Percentiles rank a stretch among this genome's conserved stretches.
Conservation (phyloP, 2,329 filamentous ascomycete genomes). For the Cladosporium sp. region DNA sequence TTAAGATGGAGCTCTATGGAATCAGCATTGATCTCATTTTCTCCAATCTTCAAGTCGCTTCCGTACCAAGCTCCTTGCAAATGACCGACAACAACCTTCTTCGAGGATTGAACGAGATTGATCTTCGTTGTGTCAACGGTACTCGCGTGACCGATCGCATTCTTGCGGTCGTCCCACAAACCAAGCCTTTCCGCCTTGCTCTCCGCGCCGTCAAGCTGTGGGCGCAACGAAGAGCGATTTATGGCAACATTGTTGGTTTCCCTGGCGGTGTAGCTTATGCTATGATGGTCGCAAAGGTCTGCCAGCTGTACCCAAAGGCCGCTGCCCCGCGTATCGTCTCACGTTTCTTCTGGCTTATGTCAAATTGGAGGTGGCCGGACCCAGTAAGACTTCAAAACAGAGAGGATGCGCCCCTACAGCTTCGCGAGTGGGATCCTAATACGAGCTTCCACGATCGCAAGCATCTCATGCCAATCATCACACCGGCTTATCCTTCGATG, state of each 20-base stretch:
- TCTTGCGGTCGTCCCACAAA: conserved; percentile 79
- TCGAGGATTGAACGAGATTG: conserved; percentile 78
- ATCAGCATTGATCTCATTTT: conserved; percentile 92
- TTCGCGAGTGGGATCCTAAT: conserved; percentile 92
- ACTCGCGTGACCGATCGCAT: conserved; percentile 94
- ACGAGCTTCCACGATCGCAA: conserved; percentile 75
- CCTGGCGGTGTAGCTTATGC: conserved; percentile 97
- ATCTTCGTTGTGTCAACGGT: conserved; percentile 86
- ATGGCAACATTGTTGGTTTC: conserved; percentile 94
- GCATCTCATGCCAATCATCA: conserved; percentile 97
- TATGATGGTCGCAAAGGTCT: conserved; percentile 92
- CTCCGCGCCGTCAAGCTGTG: conserved; percentile 92
- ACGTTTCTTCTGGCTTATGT: conserved; percentile 93
- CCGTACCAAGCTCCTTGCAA: conserved; percentile 56
- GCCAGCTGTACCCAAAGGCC: conserved; percentile 91
- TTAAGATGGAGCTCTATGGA: conserved; percentile 86
- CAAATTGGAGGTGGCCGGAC: conserved; percentile 87
- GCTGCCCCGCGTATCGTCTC: conserved; percentile 81
- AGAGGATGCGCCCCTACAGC: conserved; percentile 73
- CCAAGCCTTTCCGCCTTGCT: conserved; percentile 83
- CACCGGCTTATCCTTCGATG: conserved; percentile 95
- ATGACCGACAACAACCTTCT: conserved; percentile 81
- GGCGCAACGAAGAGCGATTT: conserved; percentile 88
- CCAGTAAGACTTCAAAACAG: conserved; percentile 88
- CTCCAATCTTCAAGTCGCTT: conserved; percentile 39